Evolutionary conservation across 2,329 filamentous ascomycete genomes (phyloP).

Genomic region (Clathrospora elynae): DNA sequence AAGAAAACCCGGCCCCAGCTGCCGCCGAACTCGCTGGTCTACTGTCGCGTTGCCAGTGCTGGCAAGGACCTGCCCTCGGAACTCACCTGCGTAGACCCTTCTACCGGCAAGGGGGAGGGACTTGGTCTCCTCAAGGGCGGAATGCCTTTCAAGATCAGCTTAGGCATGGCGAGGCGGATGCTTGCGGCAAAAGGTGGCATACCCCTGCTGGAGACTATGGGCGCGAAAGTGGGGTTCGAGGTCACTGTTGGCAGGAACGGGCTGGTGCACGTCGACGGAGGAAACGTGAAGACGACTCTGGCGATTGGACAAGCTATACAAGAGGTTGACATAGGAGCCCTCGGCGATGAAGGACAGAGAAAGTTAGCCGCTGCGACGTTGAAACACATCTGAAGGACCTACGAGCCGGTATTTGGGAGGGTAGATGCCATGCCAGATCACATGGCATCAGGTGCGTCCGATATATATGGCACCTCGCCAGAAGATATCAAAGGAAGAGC

Average conservation of each 20-base stretch:
- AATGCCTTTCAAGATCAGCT: conserved; percentile 82
- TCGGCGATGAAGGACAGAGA: conserved; percentile 70
- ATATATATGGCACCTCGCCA: too few species aligned
- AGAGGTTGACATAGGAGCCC: conserved; percentile 72
- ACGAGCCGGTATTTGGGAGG: too few species aligned
- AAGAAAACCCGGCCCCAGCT: conserved; percentile 90
- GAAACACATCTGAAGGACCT: conserved; percentile 56
- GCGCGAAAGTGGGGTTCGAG: conserved; percentile 84
- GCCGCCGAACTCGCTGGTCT: conserved; percentile 76
- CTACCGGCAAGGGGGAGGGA: conserved; percentile 87
- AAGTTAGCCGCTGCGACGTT: conserved; percentile 70
- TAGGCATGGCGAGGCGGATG: conserved; percentile 79
- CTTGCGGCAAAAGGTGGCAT: conserved; percentile 67
- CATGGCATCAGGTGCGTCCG: too few species aligned
- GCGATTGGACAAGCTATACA: conserved; percentile 78
- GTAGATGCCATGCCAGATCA: neutral
- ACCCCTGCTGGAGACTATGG: conserved; percentile 79
- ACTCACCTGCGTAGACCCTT: conserved; percentile 83
- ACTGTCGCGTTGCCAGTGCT: conserved; percentile 79
- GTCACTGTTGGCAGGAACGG: conserved; percentile 93
- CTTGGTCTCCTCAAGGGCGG: conserved; percentile 82
- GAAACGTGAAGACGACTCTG: conserved; percentile 72
- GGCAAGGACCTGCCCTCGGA: conserved; percentile 73
- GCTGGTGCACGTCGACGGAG: conserved; percentile 87
- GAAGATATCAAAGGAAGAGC: too few species aligned